Conservation (phyloP, 768 basidiomycete species). For the Krasilnikovozyma curviuscula region DNA sequence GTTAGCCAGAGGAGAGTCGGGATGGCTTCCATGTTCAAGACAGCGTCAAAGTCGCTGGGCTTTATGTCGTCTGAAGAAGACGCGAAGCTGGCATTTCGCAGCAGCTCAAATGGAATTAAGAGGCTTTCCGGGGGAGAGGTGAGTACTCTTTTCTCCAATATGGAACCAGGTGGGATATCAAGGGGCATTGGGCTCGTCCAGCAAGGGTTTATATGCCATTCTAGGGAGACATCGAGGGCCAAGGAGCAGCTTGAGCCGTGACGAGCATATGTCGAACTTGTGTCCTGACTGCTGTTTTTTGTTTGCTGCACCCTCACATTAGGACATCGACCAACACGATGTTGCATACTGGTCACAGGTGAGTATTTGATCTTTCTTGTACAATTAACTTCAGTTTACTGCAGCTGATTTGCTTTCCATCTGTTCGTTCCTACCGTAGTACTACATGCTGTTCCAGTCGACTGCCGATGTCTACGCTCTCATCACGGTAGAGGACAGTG, state of each 20-base stretch:
- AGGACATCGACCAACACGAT: slow-evolving; percentile 29
- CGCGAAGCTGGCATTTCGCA: slow-evolving; percentile 73
- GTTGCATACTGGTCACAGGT: slow-evolving; percentile 75
- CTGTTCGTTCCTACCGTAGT: slow-evolving; percentile 31
- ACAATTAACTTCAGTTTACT: not conserved
- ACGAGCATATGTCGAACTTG: not conserved
- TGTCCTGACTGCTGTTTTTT: not conserved
- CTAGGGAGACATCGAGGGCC: slow-evolving; percentile 28
- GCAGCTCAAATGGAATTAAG: slow-evolving; percentile 56
- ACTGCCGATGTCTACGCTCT: slow-evolving; percentile 79
- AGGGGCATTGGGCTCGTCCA: not conserved
- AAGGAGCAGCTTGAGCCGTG: not conserved
- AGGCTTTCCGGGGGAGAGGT: slow-evolving; percentile 57
- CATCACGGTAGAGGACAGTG: slow-evolving; percentile 67
- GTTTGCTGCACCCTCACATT: not conserved
- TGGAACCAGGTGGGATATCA: not conserved
- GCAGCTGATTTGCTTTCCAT: not conserved
- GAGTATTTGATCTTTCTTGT: slow-evolving; percentile 16
- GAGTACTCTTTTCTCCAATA: slow-evolving; percentile 25
- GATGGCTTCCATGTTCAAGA: too few species aligned
- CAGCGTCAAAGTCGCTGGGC: too few species aligned
- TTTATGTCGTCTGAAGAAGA: slow-evolving; percentile 60
- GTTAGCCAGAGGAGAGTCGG: too few species aligned
- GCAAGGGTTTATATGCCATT: slow-evolving; percentile 39
- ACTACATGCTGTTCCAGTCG: slow-evolving; percentile 66